Evolutionary conservation across 495 filamentous ascomycete genomes (phyloP).

Genomic region (Xeromyces bisporus): DNA sequence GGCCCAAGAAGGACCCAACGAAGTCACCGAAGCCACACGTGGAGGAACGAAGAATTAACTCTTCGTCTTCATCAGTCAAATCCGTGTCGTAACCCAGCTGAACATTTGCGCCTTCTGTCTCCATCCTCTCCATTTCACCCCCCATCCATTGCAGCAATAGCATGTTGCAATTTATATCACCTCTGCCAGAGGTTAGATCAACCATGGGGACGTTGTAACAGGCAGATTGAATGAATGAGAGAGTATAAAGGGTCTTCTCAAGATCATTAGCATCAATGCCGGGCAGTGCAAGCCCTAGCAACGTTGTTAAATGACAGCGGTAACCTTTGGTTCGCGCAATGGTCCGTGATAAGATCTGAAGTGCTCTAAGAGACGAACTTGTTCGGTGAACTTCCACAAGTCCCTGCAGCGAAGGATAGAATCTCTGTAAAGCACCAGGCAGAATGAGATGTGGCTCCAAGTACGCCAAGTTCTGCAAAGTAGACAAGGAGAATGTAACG

Average conservation of each 20-base stretch:
- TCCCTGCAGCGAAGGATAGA: slow-evolving; percentile 92
- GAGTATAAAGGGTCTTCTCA: slow-evolving; percentile 83
- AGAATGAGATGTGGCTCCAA: slow-evolving; percentile 86
- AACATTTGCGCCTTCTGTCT: slow-evolving; percentile 66
- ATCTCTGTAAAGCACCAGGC: slow-evolving; percentile 83
- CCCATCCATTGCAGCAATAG: slow-evolving; percentile 89
- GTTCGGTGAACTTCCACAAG: slow-evolving; percentile 95
- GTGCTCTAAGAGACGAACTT: slow-evolving; percentile 75
- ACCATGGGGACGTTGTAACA: slow-evolving; percentile 88
- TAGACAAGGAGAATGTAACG: slow-evolving; percentile 78
- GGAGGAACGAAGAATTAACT: slow-evolving; percentile 83
- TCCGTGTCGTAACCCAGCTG: slow-evolving; percentile 73
- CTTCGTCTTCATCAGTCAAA: slow-evolving; percentile 72
- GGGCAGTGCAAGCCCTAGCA: slow-evolving; percentile 79
- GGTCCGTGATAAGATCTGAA: slow-evolving; percentile 75
- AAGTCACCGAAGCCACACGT: slow-evolving; percentile 90
- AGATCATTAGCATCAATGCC: slow-evolving; percentile 97
- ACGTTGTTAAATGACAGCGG: slow-evolving; percentile 82
- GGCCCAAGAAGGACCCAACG: slow-evolving; percentile 70
- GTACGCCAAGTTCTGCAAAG: slow-evolving; percentile 74
- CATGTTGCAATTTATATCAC: slow-evolving; percentile 52
- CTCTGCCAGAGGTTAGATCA: slow-evolving; percentile 54
- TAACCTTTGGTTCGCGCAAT: slow-evolving; percentile 87
- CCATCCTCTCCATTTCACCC: slow-evolving; percentile 82
- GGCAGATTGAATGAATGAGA: slow-evolving; percentile 87